phyloP scores from a whole-genome alignment of 1,139 yeast species.

The Pichia sp. region DNA sequence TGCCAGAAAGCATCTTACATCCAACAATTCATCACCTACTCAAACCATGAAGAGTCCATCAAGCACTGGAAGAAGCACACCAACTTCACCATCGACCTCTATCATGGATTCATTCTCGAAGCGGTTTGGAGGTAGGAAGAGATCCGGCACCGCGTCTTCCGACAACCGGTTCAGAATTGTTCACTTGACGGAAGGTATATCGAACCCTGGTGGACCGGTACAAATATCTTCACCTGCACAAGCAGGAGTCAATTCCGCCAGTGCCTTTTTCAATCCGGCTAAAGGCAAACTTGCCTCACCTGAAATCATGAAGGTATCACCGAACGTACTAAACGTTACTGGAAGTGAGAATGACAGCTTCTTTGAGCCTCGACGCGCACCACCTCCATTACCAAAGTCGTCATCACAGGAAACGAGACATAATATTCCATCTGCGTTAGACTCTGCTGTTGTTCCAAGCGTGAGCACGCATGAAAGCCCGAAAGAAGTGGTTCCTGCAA shows the following conservation, averaged over 20 bases:
- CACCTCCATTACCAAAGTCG: slow-evolving; percentile 8
- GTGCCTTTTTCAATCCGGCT: not conserved
- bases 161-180: slow-evolving; percentile 16
- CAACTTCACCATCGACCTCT: slow-evolving; percentile 13
- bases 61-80: slow-evolving; percentile 4
- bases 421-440: slow-evolving; percentile 4
- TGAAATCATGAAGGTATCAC: not conserved
- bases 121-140: slow-evolving; percentile 17
- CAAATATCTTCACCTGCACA: slow-evolving; percentile 19
- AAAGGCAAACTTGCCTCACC: not conserved
- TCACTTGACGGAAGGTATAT: slow-evolving; percentile 18
- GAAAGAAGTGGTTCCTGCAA: too few relatives aligned
- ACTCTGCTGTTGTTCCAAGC: not conserved
- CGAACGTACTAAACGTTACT: not conserved
- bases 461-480: too few relatives aligned
- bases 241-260: not conserved
- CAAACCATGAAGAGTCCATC: slow-evolving; percentile 4
- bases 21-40: slow-evolving; percentile 6
- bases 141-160: not conserved
- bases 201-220: slow-evolving; percentile 16
- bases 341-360: not conserved
- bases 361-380: slow-evolving; percentile 10
- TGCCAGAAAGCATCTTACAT: slow-evolving; percentile 9
- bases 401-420: not conserved
- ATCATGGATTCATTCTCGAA: slow-evolving; percentile 21